Conservation (phyloP, 169 alveolate genomes). For the Plasmodium falciparum region DNA sequence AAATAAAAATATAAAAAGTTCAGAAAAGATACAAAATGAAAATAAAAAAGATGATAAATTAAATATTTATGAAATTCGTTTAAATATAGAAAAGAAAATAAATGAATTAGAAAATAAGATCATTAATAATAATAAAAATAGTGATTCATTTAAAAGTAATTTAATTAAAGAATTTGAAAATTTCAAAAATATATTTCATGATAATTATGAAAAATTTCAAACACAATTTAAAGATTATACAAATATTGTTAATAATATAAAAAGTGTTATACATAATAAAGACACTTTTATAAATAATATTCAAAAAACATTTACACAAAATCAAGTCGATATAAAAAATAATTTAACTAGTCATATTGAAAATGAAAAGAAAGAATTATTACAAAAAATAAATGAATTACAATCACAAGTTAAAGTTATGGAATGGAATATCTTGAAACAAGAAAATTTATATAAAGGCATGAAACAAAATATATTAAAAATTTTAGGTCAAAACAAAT, state of each 20-base stretch:
- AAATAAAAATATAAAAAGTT: neutral
- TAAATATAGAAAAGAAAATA: constrained; percentile 28
- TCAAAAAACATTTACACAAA: constrained; percentile 34
- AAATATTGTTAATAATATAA: constrained; percentile 39
- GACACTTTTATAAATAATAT: constrained; percentile 29
- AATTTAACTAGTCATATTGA: constrained; percentile 29
- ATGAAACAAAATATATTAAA: neutral
- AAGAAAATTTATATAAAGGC: too few species aligned
- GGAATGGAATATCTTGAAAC: neutral
- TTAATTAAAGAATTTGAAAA: constrained; percentile 62
- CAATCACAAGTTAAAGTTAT: constrained; percentile 19
- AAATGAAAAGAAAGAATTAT: constrained; percentile 38
- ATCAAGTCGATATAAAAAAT: constrained; percentile 41
- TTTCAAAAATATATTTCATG: constrained; percentile 54
- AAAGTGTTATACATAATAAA: constrained; percentile 42
- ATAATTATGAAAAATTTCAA: constrained; percentile 48
- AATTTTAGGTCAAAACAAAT: neutral
- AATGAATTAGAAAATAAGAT: constrained; percentile 41
- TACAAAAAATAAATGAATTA: constrained; percentile 32
- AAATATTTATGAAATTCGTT: constrained; percentile 14
- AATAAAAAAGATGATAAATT: constrained; percentile 19
- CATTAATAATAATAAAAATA: constrained; percentile 22
- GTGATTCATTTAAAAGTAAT: constrained; percentile 34
- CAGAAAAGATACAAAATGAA: neutral
- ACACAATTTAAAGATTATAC: constrained; percentile 48